Evolutionary conservation across 495 filamentous ascomycete genomes (phyloP).

Genomic region (Echria macrotheca): DNA sequence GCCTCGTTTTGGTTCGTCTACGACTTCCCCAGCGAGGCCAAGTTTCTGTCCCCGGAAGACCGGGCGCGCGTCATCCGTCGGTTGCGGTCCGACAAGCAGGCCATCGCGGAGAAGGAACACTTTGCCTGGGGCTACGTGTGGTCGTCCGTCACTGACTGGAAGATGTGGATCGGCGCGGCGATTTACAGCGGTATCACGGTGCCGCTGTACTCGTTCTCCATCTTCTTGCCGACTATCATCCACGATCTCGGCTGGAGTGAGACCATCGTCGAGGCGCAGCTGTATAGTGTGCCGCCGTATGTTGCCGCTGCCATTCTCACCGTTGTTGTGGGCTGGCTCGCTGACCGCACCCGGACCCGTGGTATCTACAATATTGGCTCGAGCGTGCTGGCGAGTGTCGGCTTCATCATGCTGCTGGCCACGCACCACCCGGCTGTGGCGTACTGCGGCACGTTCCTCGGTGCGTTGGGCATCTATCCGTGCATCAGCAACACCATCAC

Average conservation of each 20-base stretch:
- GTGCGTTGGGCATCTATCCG: constrained; percentile 81
- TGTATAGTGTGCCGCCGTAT: constrained; percentile 8
- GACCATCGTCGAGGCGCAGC: constrained; percentile 5
- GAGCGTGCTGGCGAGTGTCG: background rate
- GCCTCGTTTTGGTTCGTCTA: constrained; percentile 74
- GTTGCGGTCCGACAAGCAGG: background rate
- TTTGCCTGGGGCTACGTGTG: background rate
- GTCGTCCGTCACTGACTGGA: constrained; percentile 3
- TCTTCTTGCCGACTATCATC: constrained; percentile 9
- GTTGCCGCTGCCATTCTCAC: constrained; percentile 2
- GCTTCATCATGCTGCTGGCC: constrained; percentile 6
- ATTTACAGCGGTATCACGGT: constrained; percentile 7
- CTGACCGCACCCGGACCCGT: constrained; percentile 3
- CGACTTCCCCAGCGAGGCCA: constrained; percentile 64
- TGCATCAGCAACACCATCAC: constrained; percentile 76
- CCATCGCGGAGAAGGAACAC: background rate
- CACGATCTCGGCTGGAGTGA: constrained; percentile 4
- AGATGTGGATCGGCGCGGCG: constrained; percentile 2
- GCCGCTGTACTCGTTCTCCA: constrained; percentile 3
- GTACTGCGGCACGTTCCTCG: constrained; percentile 35
- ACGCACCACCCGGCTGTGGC: background rate
- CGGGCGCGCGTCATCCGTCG: constrained; percentile 6
- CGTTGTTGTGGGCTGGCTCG: background rate
- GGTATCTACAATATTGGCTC: constrained; percentile 4
- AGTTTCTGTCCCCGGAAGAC: constrained; percentile 1